Base-by-base conservation (phyloP, 257 asterid species). In the Buddleja alternifolia region DNA sequence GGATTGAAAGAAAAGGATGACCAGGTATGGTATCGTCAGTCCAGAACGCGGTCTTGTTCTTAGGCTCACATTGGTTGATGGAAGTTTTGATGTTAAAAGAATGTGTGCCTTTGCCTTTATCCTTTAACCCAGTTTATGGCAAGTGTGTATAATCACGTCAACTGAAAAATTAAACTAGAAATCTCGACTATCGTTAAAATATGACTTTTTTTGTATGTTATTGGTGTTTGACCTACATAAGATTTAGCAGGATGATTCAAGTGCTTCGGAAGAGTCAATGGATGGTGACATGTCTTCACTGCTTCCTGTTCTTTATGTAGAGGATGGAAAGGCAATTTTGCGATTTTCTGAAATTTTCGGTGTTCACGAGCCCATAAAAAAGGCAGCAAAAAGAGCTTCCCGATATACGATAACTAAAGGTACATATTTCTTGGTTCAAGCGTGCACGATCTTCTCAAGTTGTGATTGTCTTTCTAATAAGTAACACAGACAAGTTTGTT, bases 331-430 rank as follows among this genome's bases (percentile, higher is more conserved):
- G 80, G 92, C 82, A 47, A 91, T 94, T 71, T 76, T 94, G 42
- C 85, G 93, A 42, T 94, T 94, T 83, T 94, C 99, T 57, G 97
- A 94, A 78, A 89, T 94, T 74, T 94, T 94, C 63, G 96, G 97
- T 71, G 84, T 94, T 61, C 83, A 81, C 23, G 85, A 87, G 73
- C 93, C 97, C 48, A 56, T 74, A 58, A 91, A 80, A 75, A 78
- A 82, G 74, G 75, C 84, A 25, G 76, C 82, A 66, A 94, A 89
- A 84, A 83, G 92, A 83, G 97, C 87, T 11, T 77, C 68, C 73
- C 70, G 82, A 53, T 82, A 79, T 74, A 77, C 78, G 66, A 67
- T 81, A 66, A 86, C 91, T 52, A 91, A 74, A 91, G 99, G 99
- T 91, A 72, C 50, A 71, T 66, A 42, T 63, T 59, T 55, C 74